Percentiles rank a stretch among this genome's conserved stretches.
phyloP scores from a whole-genome alignment of 148 eudicot species.

The Heliamphora exappendiculata region DNA sequence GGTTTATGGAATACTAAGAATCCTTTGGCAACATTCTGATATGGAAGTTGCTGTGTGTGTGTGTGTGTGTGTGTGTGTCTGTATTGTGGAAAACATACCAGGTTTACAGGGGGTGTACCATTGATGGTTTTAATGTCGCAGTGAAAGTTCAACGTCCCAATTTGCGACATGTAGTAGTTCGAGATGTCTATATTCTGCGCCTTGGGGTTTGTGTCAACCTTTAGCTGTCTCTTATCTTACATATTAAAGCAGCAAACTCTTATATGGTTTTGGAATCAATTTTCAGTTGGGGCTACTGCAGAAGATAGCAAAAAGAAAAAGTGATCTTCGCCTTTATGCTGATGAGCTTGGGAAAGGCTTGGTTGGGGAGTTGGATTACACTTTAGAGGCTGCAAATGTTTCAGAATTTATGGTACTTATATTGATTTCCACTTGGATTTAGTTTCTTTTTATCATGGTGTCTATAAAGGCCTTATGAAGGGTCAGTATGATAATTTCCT shows the following conservation, averaged over 20 bases:
- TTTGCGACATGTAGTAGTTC: constrained; percentile 71
- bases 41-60: constrained; percentile 4
- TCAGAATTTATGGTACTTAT: constrained; percentile 57
- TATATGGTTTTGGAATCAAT: constrained; percentile 12
- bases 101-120: constrained; percentile 78
- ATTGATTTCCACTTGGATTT: constrained; percentile 1
- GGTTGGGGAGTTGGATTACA: constrained; percentile 92
- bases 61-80: too few relatives aligned
- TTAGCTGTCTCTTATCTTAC: constrained; percentile 9
- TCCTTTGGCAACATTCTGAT: not conserved
- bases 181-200: constrained; percentile 86
- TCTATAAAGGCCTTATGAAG: not conserved
- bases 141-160: constrained; percentile 97
- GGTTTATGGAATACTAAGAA: not conserved
- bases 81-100: constrained; percentile 18
- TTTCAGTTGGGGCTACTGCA: constrained; percentile 74
- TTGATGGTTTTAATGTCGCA: constrained; percentile 75
- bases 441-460: not conserved
- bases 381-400: constrained; percentile 88
- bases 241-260: not conserved
- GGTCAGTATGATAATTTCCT: not conserved
- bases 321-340: constrained; percentile 81
- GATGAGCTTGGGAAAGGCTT: constrained; percentile 98
- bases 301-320: constrained; percentile 71
- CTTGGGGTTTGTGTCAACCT: constrained; percentile 75